phyloP scores from a whole-genome alignment of 208 protist genomes.

The Acanthamoeba royreba region DNA sequence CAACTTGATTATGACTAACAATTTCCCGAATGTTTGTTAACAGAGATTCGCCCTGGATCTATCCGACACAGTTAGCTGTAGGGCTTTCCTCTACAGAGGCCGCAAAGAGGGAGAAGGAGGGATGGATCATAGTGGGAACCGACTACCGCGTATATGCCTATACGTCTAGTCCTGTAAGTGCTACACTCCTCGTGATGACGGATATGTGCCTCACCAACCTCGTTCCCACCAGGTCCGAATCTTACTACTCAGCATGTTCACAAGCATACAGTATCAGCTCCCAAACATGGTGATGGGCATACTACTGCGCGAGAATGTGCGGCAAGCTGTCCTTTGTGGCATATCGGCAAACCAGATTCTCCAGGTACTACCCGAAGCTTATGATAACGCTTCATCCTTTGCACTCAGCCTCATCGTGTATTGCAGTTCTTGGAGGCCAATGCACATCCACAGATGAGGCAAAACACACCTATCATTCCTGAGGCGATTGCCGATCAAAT shows the following conservation, averaged over 20 bases:
- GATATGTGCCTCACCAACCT: too few species aligned
- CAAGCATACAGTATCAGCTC: not conserved
- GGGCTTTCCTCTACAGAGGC: slow-evolving; percentile 26
- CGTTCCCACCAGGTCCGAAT: not conserved
- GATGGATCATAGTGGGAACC: slow-evolving; percentile 36
- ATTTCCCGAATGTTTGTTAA: not conserved
- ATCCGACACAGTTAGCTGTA: slow-evolving; percentile 15
- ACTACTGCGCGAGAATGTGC: slow-evolving; percentile 18
- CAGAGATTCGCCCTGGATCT: not conserved
- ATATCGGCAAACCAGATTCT: slow-evolving; percentile 43
- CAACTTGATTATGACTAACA: not conserved
- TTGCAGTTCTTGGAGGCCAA: not conserved
- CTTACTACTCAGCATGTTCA: not conserved
- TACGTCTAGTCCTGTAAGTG: not conserved
- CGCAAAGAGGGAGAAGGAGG: not conserved
- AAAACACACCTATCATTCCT: slow-evolving; percentile 11
- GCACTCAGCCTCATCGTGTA: not conserved
- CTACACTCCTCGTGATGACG: too few species aligned
- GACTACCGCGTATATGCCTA: slow-evolving; percentile 47
- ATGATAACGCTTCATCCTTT: not conserved
- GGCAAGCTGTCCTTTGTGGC: not conserved
- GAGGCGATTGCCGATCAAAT: slow-evolving; percentile 40
- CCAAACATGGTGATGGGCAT: slow-evolving; percentile 49
- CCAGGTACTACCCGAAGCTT: not conserved
- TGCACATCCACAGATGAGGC: slow-evolving; percentile 35